Base-by-base conservation (phyloP, 129 eudicot species). In the Flaveria robusta region DNA sequence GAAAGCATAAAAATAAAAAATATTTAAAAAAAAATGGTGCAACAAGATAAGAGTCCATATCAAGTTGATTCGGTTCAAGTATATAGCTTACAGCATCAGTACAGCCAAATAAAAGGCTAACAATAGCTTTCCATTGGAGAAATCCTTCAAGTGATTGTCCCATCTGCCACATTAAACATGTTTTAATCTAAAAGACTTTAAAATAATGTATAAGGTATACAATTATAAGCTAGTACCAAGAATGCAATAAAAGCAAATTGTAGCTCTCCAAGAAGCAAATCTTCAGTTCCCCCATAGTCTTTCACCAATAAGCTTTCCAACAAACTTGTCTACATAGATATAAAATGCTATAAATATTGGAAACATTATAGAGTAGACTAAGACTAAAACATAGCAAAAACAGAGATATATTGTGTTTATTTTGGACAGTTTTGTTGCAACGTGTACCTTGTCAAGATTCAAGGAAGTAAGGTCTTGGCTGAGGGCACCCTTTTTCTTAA, bases 61-160 rank as follows among this genome's bases (percentile, higher is more conserved):
- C 31, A 74, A 72, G 34, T 22, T 34, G 0, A 63, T 15, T 23
- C 22, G 12, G 22, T 46, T 77, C 11, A 42, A 52, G 29, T 29
- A 20, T 24, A 15, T 20, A 20, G 84, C 98, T 90, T 87, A 93
- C 98, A 70, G 96, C 92, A 82, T 94, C 88, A 13, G 83, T 88
- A 71, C 98, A 94, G 39, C 96, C 90, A 71, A 94, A 81, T 62
- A 94, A 74, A 73, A 94, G 97, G 77, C 76, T 86, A 66, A 88
- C 85, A 75, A 94, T 74, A 69, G 76, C 69, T 88, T 94, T 94
- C 98, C 97, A 94, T 77, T 94, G 98, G 34, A 91, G 58, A 84
- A 91, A 94, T 70, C 91, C 96, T 76, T 94, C 96, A 70, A 90
- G 91, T 47, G 98, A 91, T 77, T 91, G 98, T 10, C 97, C 98